Conservation (phyloP, 345 rosid genomes). For the Eucalyptus viminalis region DNA sequence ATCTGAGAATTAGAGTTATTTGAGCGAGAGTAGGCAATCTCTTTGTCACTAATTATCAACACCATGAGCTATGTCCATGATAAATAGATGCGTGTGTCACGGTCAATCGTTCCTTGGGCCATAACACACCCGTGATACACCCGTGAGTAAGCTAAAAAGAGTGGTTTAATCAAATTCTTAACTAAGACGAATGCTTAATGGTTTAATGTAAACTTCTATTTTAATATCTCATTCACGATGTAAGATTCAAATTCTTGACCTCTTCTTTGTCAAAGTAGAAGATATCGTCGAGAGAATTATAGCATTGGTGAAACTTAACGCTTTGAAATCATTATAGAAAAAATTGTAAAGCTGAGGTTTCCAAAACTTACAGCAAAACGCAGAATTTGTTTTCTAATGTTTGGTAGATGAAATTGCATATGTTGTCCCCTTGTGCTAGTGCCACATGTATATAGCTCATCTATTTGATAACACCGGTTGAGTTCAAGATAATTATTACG, state of each 20-base stretch:
- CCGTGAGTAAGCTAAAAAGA: not conserved
- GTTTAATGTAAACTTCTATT: not conserved
- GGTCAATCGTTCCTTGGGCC: not conserved
- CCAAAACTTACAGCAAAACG: not conserved
- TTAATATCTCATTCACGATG: not conserved
- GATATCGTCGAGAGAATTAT: not conserved
- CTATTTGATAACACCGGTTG: not conserved
- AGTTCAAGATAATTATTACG: no score
- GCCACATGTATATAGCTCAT: not conserved
- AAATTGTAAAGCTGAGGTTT: not conserved
- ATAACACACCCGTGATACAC: no score
- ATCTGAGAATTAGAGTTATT: not conserved
- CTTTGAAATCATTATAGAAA: not conserved
- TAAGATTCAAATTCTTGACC: not conserved
- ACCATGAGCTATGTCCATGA: not conserved
- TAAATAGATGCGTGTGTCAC: not conserved
- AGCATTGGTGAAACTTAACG: not conserved
- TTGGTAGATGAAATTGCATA: not conserved
- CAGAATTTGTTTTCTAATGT: not conserved
- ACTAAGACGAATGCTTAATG: not conserved
- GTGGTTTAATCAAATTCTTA: not conserved
- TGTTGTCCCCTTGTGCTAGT: not conserved
- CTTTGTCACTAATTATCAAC: not conserved
- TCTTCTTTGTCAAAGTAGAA: rapidly evolving
- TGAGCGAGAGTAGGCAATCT: not conserved